These are phyloP conservation scores for Funneliformis mosseae DNA, from an alignment of 192 early-diverging fungal species.

Conservation along the genomic window DNA sequence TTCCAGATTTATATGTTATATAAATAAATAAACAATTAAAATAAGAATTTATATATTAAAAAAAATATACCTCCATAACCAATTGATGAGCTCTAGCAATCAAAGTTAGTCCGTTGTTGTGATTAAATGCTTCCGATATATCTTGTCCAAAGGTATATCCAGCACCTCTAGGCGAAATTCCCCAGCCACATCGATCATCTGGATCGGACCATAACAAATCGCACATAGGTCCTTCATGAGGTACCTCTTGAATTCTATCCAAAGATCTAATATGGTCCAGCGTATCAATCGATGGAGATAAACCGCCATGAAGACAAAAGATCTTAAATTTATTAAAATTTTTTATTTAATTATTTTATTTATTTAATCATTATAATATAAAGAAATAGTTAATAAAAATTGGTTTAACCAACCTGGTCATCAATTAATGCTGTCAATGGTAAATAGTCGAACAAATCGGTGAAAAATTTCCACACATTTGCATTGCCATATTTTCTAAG, in stretches of 20 bases:
- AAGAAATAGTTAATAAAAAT: not conserved
- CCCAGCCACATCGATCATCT: conserved; percentile 85
- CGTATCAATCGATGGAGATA: conserved; percentile 93
- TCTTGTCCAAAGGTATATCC: conserved; percentile 91
- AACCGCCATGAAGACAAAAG: conserved; percentile 98
- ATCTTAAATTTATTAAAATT: conserved; percentile 53
- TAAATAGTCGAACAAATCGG: conserved; percentile 97
- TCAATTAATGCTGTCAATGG: conserved; percentile 96
- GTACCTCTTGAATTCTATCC: conserved; percentile 93
- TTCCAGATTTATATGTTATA: too few species aligned
- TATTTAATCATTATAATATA: not conserved
- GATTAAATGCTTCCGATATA: conserved; percentile 84
- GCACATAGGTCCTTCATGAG: conserved; percentile 87
- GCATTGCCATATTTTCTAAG: conserved; percentile 97
- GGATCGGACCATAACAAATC: conserved; percentile 89
- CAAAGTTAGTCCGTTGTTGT: conserved; percentile 96
- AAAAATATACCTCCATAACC: conserved; percentile 73
- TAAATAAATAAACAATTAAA: too few species aligned
- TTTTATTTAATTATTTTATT: not conserved
- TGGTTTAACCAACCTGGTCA: conserved; percentile 62
- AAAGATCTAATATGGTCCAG: conserved; percentile 95
- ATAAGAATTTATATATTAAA: too few species aligned
- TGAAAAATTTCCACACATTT: conserved; percentile 98
- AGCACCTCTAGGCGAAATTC: conserved; percentile 83
- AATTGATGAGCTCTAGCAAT: conserved; percentile 95